Evolutionary conservation across 2,329 filamentous ascomycete species (phyloP).

Genomic region (Daldinia eschscholtzii): DNA sequence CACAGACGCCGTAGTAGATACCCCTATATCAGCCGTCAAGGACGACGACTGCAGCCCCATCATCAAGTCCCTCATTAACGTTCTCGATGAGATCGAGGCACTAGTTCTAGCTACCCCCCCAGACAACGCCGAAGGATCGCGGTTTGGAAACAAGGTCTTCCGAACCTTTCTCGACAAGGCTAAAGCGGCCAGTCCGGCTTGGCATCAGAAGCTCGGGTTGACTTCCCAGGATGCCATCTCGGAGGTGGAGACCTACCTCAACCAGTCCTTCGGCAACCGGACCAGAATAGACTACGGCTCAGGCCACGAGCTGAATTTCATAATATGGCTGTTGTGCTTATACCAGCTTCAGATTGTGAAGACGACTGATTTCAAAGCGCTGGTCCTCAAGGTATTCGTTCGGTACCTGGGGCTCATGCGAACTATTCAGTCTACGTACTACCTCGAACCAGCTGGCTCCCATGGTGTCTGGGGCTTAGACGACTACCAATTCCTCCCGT

Average conservation of each 20-base stretch:
- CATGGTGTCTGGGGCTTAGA: slow-evolving; percentile 98
- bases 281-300: slow-evolving; percentile 95
- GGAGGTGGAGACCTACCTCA: slow-evolving; percentile 84
- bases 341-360: slow-evolving; percentile 80
- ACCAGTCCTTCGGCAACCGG: slow-evolving; percentile 86
- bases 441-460: slow-evolving; percentile 95
- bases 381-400: slow-evolving; percentile 83
- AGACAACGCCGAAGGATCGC: slow-evolving; percentile 85
- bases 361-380: slow-evolving; percentile 74
- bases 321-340: slow-evolving; percentile 95
- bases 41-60: slow-evolving; percentile 68
- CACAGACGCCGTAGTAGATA: slow-evolving; percentile 82
- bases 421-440: slow-evolving; percentile 88
- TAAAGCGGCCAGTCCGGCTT: slow-evolving; percentile 66
- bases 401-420: slow-evolving; percentile 91
- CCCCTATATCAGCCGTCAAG: slow-evolving; percentile 72
- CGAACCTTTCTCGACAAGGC: slow-evolving; percentile 81
- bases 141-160: slow-evolving; percentile 96
- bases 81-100: slow-evolving; percentile 77
- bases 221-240: slow-evolving; percentile 65
- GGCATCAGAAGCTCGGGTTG: slow-evolving; percentile 74
- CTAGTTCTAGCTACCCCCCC: slow-evolving; percentile 79
- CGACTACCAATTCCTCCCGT: slow-evolving; percentile 97
- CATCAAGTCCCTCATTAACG: slow-evolving; percentile 73
- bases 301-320: slow-evolving; percentile 96